phyloP scores from a whole-genome alignment of 2,329 filamentous ascomycete species.

The Colletotrichum sp. region DNA sequence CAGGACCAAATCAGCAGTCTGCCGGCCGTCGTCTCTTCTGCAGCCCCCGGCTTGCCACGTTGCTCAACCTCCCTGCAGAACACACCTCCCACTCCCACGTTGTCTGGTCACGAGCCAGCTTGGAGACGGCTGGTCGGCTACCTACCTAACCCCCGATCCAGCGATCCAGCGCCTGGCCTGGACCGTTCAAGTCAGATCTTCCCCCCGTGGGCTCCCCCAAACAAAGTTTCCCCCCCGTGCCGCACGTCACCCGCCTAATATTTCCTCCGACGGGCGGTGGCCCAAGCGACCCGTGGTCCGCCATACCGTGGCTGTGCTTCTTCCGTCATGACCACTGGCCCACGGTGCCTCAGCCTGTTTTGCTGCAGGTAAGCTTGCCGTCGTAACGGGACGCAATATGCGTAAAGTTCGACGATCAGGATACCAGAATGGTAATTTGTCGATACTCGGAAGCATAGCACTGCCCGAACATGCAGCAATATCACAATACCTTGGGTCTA shows the following conservation, averaged over 20 bases:
- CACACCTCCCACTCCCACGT: background rate
- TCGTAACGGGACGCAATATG: background rate
- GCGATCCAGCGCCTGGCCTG: background rate
- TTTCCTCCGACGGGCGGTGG: background rate
- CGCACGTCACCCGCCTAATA: background rate
- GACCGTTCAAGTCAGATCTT: background rate
- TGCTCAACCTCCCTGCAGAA: background rate
- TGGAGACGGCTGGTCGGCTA: background rate
- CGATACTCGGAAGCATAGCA: background rate
- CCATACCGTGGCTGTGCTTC: background rate
- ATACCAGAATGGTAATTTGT: background rate
- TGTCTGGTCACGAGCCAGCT: background rate
- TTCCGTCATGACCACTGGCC: background rate
- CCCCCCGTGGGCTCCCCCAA: background rate
- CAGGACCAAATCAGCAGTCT: background rate
- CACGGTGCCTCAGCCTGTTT: background rate
- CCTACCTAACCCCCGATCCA: background rate
- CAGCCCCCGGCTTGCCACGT: slow-evolving; percentile 9
- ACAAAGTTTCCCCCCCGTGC: background rate
- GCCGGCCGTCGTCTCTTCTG: background rate
- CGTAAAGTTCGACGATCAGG: background rate
- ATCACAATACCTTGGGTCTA: background rate
- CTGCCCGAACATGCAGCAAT: background rate
- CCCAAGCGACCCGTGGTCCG: background rate
- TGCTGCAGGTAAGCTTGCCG: background rate